phyloP scores from a whole-genome alignment of 192 early-diverging fungal species.

The Glomus cerebriforme region DNA sequence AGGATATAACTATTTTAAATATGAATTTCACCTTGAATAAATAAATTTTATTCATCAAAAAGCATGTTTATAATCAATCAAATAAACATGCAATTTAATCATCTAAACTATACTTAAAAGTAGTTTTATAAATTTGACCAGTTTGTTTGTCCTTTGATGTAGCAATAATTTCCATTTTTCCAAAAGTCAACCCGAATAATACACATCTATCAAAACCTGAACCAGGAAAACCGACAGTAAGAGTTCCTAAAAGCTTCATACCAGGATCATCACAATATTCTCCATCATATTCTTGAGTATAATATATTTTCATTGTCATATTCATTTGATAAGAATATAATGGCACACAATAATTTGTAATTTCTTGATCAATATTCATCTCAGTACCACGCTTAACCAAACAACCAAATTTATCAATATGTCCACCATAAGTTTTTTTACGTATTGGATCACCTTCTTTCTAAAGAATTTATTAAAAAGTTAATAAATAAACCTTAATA shows the following conservation, averaged over 20 bases:
- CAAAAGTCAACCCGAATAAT: not conserved
- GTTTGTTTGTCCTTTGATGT: not conserved
- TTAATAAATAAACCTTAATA: not conserved
- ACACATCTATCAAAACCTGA: not conserved
- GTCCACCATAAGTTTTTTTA: not conserved
- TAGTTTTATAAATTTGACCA: not conserved
- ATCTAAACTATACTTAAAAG: not conserved
- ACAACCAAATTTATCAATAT: not conserved
- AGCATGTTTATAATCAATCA: too few species aligned
- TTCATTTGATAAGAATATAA: not conserved
- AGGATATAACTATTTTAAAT: too few species aligned
- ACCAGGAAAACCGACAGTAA: not conserved
- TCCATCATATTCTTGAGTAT: not conserved
- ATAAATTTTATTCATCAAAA: too few species aligned
- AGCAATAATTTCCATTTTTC: constrained; percentile 7
- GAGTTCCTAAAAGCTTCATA: not conserved
- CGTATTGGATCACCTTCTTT: not conserved
- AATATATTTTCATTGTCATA: not conserved
- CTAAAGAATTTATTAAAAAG: not conserved
- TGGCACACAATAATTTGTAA: not conserved
- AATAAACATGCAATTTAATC: too few species aligned
- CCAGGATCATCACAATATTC: constrained; percentile 9
- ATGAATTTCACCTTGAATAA: too few species aligned
- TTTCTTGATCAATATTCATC: not conserved
- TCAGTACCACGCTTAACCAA: not conserved